Conservation (phyloP, 2,329 filamentous ascomycete genomes). For the Coniochaeta ligniaria region DNA sequence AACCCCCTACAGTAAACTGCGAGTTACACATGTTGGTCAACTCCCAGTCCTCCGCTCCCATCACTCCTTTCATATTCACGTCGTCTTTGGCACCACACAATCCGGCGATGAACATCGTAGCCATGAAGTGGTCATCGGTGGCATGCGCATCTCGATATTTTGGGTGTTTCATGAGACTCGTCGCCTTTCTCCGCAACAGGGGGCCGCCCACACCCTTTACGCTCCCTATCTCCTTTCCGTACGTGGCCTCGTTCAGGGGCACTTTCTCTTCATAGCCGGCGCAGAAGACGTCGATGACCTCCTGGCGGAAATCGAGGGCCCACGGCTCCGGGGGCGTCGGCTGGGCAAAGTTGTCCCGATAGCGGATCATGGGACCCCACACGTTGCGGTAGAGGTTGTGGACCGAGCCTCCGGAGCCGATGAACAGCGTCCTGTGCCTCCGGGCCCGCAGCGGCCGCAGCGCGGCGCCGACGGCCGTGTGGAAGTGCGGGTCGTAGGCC, state of each 20-base stretch:
- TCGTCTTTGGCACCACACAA: conserved; percentile 41
- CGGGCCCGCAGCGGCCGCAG: conserved; percentile 42
- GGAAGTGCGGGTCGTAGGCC: conserved; percentile 31
- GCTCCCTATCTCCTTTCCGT: conserved; percentile 8
- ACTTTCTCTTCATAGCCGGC: conserved; percentile 1
- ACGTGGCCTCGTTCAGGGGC: conserved; percentile 5
- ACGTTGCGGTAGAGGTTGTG: conserved; percentile 64
- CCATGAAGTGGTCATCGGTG: conserved; percentile 66
- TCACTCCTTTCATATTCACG: conserved; percentile 27
- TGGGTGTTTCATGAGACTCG: conserved; percentile 62
- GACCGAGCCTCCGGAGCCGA: conserved; percentile 55
- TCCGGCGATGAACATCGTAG: conserved; percentile 56
- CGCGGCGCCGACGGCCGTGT: conserved; percentile 46
- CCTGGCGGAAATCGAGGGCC: conserved; percentile 60
- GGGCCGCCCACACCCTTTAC: conserved; percentile 33
- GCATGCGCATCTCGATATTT: conserved; percentile 59
- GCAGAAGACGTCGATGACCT: conserved; percentile 20
- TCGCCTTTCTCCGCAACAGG: conserved; percentile 43
- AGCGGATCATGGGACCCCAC: conserved; percentile 58
- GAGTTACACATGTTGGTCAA: conserved; percentile 58
- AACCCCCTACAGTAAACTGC: conserved; percentile 46
- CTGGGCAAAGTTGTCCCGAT: conserved; percentile 56
- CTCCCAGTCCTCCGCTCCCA: conserved; percentile 59
- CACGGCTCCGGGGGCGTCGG: conserved; percentile 49
- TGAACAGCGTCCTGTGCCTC: conserved; percentile 42